A percentile compares a stretch with the other conserved stretches of the same genome.
phyloP scores from a whole-genome alignment of 2,329 filamentous ascomycete species.

The Dactylonectria estremocensis region DNA sequence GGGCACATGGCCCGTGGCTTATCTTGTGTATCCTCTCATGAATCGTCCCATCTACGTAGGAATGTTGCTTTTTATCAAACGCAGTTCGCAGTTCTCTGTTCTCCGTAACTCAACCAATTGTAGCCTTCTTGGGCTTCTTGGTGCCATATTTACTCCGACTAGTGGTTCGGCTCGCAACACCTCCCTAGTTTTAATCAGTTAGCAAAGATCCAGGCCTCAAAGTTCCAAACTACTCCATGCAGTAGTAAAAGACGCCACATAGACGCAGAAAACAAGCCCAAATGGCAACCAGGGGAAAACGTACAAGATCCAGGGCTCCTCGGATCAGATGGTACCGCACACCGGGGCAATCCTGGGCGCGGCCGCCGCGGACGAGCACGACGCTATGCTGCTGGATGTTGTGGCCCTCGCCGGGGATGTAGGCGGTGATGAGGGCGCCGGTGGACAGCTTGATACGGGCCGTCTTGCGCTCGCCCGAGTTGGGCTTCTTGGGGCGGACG shows the following conservation, averaged over 20 bases:
- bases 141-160: conserved; percentile 97
- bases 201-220: conserved; percentile 9
- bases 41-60: conserved; percentile 16
- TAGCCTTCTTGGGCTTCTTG: conserved; percentile 95
- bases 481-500: conserved; percentile 98
- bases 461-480: conserved; percentile 96
- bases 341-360: conserved; percentile 97
- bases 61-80: conserved; percentile 3
- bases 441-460: conserved; percentile 91
- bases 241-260: not conserved
- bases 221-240: not conserved
- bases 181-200: conserved; percentile 73
- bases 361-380: conserved; percentile 92
- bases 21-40: conserved; percentile 32
- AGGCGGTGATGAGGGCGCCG: conserved; percentile 89
- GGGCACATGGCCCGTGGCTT: conserved; percentile 43
- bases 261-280: not conserved
- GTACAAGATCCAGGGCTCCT: conserved; percentile 92
- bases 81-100: conserved; percentile 4
- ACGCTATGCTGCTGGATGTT: conserved; percentile 99
- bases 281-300: conserved; percentile 56
- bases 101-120: conserved; percentile 59
- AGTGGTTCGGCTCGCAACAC: conserved; percentile 86
- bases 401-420: conserved; percentile 97
- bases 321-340: conserved; percentile 95